phyloP scores from a whole-genome alignment of 306 rosid species.

The Albizia julibrissin region DNA sequence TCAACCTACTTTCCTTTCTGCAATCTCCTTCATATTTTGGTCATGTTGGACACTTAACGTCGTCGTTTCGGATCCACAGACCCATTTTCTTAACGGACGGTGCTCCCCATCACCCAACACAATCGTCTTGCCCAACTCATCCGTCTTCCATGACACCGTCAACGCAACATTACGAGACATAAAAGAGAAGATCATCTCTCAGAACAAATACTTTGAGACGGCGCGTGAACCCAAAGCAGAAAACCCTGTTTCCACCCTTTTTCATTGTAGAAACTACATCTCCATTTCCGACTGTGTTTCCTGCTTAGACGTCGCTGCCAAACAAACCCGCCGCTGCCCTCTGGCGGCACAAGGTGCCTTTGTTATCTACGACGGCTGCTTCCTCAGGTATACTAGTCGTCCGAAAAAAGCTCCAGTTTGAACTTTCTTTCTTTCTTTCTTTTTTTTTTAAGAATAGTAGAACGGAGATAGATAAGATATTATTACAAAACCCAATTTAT shows the following conservation, averaged over 20 bases:
- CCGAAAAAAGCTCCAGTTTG: background rate
- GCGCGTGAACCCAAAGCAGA: background rate
- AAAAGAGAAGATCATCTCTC: background rate
- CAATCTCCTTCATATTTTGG: background rate
- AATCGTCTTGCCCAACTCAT: background rate
- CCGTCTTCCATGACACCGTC: background rate
- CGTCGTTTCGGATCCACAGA: background rate
- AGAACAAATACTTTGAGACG: background rate
- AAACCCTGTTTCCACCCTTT: background rate
- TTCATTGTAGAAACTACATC: background rate
- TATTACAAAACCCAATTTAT: no score
- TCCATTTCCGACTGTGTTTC: background rate
- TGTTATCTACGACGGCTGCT: background rate
- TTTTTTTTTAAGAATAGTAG: no score
- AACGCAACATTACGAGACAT: background rate
- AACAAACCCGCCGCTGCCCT: background rate
- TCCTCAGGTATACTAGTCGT: background rate
- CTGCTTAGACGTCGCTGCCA: background rate
- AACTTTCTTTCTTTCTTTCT: background rate
- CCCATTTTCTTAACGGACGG: background rate
- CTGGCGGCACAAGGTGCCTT: background rate
- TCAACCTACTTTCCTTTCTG: background rate
- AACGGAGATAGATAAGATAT: no score
- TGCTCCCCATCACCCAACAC: background rate
- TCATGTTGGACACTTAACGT: background rate